Evolutionary conservation across 2,329 filamentous ascomycete genomes (phyloP).

Genomic region (Chaetomium sp.): DNA sequence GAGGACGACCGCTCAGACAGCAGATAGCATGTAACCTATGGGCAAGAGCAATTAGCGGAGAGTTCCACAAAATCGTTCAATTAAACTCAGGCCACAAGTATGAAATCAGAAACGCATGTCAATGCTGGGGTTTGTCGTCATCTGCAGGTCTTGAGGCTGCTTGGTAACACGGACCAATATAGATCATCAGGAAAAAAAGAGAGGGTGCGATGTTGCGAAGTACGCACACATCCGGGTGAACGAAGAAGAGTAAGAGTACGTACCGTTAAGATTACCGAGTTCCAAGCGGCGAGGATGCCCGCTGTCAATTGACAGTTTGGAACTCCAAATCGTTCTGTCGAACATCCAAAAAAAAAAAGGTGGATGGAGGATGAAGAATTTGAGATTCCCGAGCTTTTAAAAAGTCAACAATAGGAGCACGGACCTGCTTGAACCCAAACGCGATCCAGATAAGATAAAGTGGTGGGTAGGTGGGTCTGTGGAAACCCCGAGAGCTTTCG

Average conservation of each 20-base stretch:
- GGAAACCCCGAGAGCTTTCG: conserved; percentile 37
- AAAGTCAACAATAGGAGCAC: conserved; percentile 28
- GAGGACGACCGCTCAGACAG: background rate
- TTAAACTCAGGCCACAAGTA: background rate
- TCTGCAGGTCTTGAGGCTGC: conserved; percentile 80
- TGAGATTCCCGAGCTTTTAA: conserved; percentile 9
- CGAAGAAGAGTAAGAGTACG: conserved; percentile 11
- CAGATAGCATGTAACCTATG: background rate
- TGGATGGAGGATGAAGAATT: background rate
- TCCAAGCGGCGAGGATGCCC: background rate
- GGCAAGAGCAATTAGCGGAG: conserved; percentile 15
- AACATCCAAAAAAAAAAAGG: background rate
- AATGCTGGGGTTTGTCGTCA: conserved; percentile 61
- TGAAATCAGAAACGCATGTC: conserved; percentile 68
- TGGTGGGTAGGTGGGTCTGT: conserved; percentile 15
- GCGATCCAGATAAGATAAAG: conserved; percentile 33
- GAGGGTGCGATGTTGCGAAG: background rate
- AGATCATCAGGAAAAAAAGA: conserved; percentile 65
- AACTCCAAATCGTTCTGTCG: background rate
- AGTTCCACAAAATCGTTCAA: background rate
- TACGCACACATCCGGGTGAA: conserved; percentile 1
- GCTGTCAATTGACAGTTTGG: background rate
- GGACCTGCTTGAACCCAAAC: conserved; percentile 3
- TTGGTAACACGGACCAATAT: conserved; percentile 86
- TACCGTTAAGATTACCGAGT: conserved; percentile 16